Evolutionary conservation across 1,139 yeast genomes (phyloP).

Genomic region (Yarrowia galli): DNA sequence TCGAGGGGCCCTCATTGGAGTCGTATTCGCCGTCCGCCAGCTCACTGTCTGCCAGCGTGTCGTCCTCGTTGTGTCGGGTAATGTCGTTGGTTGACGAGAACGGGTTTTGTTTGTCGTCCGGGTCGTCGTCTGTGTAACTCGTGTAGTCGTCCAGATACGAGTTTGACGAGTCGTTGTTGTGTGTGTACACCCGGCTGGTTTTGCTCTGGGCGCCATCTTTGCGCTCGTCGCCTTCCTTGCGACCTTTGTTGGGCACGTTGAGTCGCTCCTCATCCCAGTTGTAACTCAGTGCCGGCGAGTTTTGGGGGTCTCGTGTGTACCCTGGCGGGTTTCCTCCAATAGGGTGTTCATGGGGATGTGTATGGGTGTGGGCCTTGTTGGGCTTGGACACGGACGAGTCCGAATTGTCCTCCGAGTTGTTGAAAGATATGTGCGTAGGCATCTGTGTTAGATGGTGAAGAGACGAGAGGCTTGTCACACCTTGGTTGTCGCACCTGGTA

Average conservation of each 20-base stretch:
- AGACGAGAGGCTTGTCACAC: too few species aligned
- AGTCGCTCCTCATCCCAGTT: constrained; percentile 38
- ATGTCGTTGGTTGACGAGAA: constrained; percentile 30
- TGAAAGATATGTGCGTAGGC: constrained; percentile 33
- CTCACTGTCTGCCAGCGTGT: constrained; percentile 31
- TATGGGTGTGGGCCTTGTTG: constrained; percentile 27
- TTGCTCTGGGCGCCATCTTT: not conserved
- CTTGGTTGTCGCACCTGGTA: too few species aligned
- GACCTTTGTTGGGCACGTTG: constrained; percentile 14
- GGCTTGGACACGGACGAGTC: constrained; percentile 34
- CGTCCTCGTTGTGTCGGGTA: constrained; percentile 29
- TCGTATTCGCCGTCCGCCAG: constrained; percentile 32
- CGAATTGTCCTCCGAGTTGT: constrained; percentile 32
- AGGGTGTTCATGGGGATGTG: constrained; percentile 26
- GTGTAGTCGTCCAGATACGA: constrained; percentile 35
- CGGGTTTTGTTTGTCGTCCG: constrained; percentile 32
- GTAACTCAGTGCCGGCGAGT: constrained; percentile 33
- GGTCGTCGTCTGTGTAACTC: constrained; percentile 32
- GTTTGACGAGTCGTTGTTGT: constrained; percentile 30
- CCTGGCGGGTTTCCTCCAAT: constrained; percentile 28
- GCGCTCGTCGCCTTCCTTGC: not conserved
- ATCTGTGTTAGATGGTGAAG: constrained; percentile 6
- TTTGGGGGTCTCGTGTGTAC: constrained; percentile 11
- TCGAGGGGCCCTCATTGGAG: constrained; percentile 23
- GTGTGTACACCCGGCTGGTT: constrained; percentile 14